Conservation (phyloP, 2,329 filamentous ascomycete genomes). For the Thelonectria discophora region DNA sequence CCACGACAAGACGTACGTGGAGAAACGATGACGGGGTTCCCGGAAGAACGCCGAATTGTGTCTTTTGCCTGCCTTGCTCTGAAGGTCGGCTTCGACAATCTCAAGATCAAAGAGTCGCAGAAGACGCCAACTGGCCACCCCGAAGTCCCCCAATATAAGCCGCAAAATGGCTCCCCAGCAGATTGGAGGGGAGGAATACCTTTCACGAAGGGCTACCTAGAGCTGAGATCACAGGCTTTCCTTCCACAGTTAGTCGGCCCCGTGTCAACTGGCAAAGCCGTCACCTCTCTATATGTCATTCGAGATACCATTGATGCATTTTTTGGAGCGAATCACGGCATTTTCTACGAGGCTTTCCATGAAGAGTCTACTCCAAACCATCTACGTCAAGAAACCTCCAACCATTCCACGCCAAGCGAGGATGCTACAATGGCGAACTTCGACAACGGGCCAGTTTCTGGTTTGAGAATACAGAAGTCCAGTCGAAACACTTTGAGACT, state of each 20-base stretch:
- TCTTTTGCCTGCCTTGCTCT: neutral
- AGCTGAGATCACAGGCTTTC: neutral
- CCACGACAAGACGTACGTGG: neutral
- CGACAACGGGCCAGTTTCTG: too few relatives aligned
- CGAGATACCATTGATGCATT: neutral
- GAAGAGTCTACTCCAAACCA: too few relatives aligned
- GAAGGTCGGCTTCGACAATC: neutral
- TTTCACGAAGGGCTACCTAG: neutral
- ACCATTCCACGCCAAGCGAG: too few relatives aligned
- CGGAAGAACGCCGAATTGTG: neutral
- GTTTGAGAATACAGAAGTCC: too few relatives aligned
- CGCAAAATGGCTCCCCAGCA: neutral
- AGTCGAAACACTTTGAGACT: too few relatives aligned
- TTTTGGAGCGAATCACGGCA: too few relatives aligned
- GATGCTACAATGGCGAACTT: too few relatives aligned
- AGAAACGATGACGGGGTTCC: neutral
- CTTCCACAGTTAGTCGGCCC: neutral
- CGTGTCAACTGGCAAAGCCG: neutral
- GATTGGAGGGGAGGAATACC: constrained; percentile 3
- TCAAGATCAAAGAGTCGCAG: neutral
- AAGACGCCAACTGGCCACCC: neutral
- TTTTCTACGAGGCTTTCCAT: too few relatives aligned
- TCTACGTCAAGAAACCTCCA: too few relatives aligned
- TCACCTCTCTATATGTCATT: neutral
- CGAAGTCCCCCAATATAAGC: neutral